A percentile compares a stretch with the other conserved stretches of the same genome.
These are phyloP conservation scores for Pseudozyma pruni DNA, from an alignment of 1,284 basidiomycete species.

Conservation along the genomic window DNA sequence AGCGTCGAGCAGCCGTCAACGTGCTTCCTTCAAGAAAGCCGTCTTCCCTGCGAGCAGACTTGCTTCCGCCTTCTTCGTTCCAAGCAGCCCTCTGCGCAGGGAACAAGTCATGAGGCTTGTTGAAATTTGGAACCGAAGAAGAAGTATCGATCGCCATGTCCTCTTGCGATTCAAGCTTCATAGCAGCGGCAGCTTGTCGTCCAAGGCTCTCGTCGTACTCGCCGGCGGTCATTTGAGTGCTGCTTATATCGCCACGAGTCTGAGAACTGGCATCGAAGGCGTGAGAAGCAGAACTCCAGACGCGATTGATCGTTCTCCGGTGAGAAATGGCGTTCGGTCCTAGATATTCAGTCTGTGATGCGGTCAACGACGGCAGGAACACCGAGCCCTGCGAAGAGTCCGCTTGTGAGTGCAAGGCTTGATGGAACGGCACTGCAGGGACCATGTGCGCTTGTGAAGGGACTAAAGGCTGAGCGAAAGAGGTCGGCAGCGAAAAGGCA, in stretches of 20 bases:
- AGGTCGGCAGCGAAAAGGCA: neutral
- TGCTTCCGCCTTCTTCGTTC: constrained; percentile 42
- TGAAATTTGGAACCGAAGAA: constrained; percentile 27
- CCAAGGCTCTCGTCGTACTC: constrained; percentile 9
- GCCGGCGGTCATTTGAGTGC: constrained; percentile 1
- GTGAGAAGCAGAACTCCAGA: constrained; percentile 15
- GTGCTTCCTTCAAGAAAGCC: too few species aligned
- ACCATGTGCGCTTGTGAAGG: constrained; percentile 16
- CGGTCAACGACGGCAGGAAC: constrained; percentile 32
- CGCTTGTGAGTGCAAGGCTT: constrained; percentile 14
- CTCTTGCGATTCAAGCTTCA: constrained; percentile 1
- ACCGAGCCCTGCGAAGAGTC: constrained; percentile 28
- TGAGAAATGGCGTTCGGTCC: constrained; percentile 32
- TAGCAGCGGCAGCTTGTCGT: neutral
- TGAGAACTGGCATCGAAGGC: constrained; percentile 21
- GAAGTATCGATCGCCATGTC: neutral
- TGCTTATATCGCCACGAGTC: neutral
- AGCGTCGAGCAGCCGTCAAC: too few species aligned
- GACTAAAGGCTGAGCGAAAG: constrained; percentile 8
- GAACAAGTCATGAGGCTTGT: constrained; percentile 43
- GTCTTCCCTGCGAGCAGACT: constrained; percentile 11
- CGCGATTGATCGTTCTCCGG: constrained; percentile 23
- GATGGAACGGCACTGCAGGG: constrained; percentile 1
- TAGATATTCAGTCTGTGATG: constrained; percentile 28
- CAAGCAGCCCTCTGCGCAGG: constrained; percentile 30